Evolutionary conservation across 768 basidiomycete genomes (phyloP).

Genomic region (Auricularia cornea): DNA sequence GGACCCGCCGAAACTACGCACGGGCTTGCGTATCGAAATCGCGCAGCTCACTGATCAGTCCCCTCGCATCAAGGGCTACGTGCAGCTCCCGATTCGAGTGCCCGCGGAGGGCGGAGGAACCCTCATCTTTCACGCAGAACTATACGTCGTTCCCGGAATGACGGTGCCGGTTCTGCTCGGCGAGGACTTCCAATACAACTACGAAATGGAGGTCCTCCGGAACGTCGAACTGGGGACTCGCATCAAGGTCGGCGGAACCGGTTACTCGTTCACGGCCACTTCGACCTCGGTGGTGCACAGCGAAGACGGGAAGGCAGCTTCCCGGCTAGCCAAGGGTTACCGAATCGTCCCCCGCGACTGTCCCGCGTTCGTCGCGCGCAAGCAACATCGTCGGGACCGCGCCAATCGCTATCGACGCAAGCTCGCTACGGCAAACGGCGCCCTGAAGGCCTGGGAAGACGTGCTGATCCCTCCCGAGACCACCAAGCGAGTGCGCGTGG

Average conservation of each 20-base stretch:
- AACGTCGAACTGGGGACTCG: constrained; percentile 4
- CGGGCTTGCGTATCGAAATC: background rate
- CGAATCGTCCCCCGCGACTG: background rate
- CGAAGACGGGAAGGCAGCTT: constrained; percentile 2
- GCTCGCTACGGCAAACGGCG: background rate
- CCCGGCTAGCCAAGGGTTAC: background rate
- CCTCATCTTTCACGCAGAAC: background rate
- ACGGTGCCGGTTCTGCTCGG: constrained; percentile 24
- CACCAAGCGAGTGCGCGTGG: background rate
- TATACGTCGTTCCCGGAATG: constrained; percentile 18
- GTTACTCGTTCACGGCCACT: constrained; percentile 5
- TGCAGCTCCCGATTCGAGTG: constrained; percentile 9
- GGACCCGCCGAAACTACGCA: background rate
- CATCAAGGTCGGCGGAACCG: constrained; percentile 12
- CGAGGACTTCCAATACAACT: constrained; percentile 20
- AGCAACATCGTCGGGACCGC: background rate
- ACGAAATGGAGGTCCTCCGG: constrained; percentile 15
- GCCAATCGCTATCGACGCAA: background rate
- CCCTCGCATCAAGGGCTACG: constrained; percentile 13
- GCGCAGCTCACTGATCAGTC: background rate
- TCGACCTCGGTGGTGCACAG: background rate
- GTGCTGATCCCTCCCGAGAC: constrained; percentile 3
- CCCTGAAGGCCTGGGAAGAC: background rate
- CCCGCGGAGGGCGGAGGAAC: background rate
- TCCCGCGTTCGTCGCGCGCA: background rate